Conservation (phyloP, 345 rosid species). For the Salix suchowensis region DNA sequence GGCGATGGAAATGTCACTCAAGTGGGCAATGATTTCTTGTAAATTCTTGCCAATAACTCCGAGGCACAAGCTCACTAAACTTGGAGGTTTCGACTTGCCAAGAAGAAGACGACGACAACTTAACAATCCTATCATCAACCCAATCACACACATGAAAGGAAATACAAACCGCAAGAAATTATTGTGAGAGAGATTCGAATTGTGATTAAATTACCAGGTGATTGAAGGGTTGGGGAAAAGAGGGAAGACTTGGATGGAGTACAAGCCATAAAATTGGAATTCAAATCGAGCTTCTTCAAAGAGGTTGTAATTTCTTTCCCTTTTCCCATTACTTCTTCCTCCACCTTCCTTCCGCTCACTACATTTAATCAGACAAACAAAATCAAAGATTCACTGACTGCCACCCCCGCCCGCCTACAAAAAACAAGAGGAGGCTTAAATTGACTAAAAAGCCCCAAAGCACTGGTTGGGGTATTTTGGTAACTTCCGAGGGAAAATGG, state of each 20-base stretch:
- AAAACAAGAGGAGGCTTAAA: too few relatives aligned
- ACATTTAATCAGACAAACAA: too few relatives aligned
- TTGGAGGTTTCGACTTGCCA: constrained; percentile 48
- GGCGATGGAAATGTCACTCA: constrained; percentile 51
- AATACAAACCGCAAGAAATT: not conserved
- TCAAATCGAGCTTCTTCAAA: constrained; percentile 42
- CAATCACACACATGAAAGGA: not conserved
- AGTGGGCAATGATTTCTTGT: constrained; percentile 62
- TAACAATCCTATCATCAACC: constrained; percentile 28
- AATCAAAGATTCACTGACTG: too few relatives aligned
- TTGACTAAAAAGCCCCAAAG: too few relatives aligned
- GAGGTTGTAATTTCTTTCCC: constrained; percentile 27
- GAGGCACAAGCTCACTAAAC: constrained; percentile 67
- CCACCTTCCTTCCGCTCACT: too few relatives aligned
- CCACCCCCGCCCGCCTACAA: too few relatives aligned
- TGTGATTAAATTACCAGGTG: constrained; percentile 35
- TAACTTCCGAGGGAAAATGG: too few relatives aligned
- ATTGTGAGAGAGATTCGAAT: not conserved
- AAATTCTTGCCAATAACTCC: constrained; percentile 76
- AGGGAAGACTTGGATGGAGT: constrained; percentile 18
- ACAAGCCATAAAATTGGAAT: constrained; percentile 22
- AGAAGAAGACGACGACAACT: not conserved
- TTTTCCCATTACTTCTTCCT: constrained; percentile 33
- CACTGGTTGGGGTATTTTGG: too few relatives aligned
- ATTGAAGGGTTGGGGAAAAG: constrained; percentile 22